phyloP scores from a whole-genome alignment of 768 basidiomycete genomes.

The Boletus rubropictus region DNA sequence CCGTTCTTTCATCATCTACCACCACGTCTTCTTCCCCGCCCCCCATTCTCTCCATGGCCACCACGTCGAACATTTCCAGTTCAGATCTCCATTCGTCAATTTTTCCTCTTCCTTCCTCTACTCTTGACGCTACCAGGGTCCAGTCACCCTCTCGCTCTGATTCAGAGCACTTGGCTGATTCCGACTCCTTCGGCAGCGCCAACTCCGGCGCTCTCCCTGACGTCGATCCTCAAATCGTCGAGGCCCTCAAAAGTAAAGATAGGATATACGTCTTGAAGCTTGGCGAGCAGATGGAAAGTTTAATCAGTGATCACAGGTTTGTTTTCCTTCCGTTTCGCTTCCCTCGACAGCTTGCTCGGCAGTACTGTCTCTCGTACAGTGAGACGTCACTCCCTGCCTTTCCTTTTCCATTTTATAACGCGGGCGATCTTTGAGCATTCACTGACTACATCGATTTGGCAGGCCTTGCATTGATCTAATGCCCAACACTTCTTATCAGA shows the following conservation, averaged over 20 bases:
- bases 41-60: constrained; percentile 9
- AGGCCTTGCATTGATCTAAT: constrained; percentile 62
- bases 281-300: constrained; percentile 78
- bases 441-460: constrained; percentile 22
- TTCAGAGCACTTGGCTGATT: constrained; percentile 27
- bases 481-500: constrained; percentile 76
- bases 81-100: constrained; percentile 10
- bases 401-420: not conserved
- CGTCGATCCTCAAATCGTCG: constrained; percentile 74
- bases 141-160: constrained; percentile 20
- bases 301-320: constrained; percentile 71
- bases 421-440: not conserved
- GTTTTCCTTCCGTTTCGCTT: constrained; percentile 22
- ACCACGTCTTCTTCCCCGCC: constrained; percentile 13
- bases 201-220: constrained; percentile 34
- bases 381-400: constrained; percentile 1
- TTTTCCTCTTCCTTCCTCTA: constrained; percentile 10
- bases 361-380: constrained; percentile 5
- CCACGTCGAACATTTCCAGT: constrained; percentile 9
- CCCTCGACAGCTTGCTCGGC: not conserved
- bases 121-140: constrained; percentile 7
- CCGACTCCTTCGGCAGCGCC: constrained; percentile 23
- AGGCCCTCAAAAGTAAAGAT: constrained; percentile 84
- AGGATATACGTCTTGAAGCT: constrained; percentile 82
- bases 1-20: not conserved